Evolutionary conservation across 2,329 filamentous ascomycete genomes (phyloP), one percentile per base, ranked within the genome.

Genomic region (Venturia carpophila): DNA sequence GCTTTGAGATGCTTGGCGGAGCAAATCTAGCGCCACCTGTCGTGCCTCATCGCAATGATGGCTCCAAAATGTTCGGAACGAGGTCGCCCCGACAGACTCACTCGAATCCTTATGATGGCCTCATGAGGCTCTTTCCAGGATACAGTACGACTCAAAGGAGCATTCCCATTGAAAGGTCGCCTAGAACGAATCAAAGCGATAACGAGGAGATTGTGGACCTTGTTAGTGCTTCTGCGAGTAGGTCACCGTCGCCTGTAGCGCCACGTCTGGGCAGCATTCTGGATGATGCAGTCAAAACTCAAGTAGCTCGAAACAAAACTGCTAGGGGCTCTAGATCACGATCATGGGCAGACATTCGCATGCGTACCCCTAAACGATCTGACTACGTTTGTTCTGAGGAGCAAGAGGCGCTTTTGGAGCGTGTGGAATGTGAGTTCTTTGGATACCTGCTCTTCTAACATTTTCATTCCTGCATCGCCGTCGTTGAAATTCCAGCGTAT

Each of bases 31-130:
- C 60, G 17, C 37, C 39, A 19, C 60, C 60, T 42, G 39, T 61
- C 15, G 60, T 45, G 21, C 60, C 60, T 17, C 60, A 45, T 27
- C 60, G 60, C 17, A 61, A 61, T 10, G 60, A 61, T 11, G 52
- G 52, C 5, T 34, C 52, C 19, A 58, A 58, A 21, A 5, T 58
- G 2, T 58, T 58, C 15, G 52, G 52, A 9, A 58, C 52, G 19
- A 58, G 52, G 19, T 15, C 30, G 49, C 30, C 30, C 30, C 49
- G 49, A 37, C 27, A 34, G 19, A 37, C 19, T 21, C 27, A 58
- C 17, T 11, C 27, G 15, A 30, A 58, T 37, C 27, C 52, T 3
- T 58, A 58, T 27, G 52, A 58, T 37, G 52, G 19, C 30, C 52
- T 58, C 24, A 58, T 58, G 13, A 19, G 7, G 7, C 30, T 58